Conservation (phyloP, 371 early-diverging fungal species). For the Batrachochytrium dendrobatidis region DNA sequence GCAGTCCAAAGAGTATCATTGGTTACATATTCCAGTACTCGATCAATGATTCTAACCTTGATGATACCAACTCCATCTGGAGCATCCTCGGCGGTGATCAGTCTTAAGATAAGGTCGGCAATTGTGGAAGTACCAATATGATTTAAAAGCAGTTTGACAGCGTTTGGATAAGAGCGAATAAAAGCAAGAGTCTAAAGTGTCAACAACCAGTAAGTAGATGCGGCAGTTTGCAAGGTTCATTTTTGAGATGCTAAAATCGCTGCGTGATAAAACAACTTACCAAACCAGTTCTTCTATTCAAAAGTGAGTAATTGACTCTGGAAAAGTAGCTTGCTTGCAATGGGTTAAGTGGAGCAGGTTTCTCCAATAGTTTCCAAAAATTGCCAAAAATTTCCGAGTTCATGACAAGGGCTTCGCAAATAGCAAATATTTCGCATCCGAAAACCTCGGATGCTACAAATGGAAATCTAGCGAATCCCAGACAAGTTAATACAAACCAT, state of each 20-base stretch:
- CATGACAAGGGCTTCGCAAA: slow-evolving; percentile 63
- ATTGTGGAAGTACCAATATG: slow-evolving; percentile 82
- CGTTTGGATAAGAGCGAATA: slow-evolving; percentile 23
- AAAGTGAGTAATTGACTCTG: slow-evolving; percentile 75
- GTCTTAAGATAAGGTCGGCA: slow-evolving; percentile 82
- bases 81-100: slow-evolving; percentile 84
- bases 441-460: slow-evolving; percentile 79
- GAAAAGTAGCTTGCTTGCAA: slow-evolving; percentile 79
- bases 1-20: too few relatives aligned
- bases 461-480: slow-evolving; percentile 60
- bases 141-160: slow-evolving; percentile 45
- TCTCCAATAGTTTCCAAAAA: slow-evolving; percentile 78
- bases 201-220: neutral
- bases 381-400: slow-evolving; percentile 61
- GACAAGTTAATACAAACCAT: too few relatives aligned
- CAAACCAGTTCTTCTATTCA: slow-evolving; percentile 75
- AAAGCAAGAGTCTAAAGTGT: slow-evolving; percentile 29
- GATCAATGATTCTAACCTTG: slow-evolving; percentile 38
- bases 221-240: too few relatives aligned
- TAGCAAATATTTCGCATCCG: slow-evolving; percentile 74
- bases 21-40: neutral
- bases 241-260: too few relatives aligned
- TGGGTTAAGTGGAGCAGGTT: slow-evolving; percentile 62
- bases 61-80: slow-evolving; percentile 74
- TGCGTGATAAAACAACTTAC: slow-evolving; percentile 29